These are phyloP conservation scores for Papiliotrema nemorosa DNA, from an alignment of 1,284 basidiomycete species.

Conservation along the genomic window DNA sequence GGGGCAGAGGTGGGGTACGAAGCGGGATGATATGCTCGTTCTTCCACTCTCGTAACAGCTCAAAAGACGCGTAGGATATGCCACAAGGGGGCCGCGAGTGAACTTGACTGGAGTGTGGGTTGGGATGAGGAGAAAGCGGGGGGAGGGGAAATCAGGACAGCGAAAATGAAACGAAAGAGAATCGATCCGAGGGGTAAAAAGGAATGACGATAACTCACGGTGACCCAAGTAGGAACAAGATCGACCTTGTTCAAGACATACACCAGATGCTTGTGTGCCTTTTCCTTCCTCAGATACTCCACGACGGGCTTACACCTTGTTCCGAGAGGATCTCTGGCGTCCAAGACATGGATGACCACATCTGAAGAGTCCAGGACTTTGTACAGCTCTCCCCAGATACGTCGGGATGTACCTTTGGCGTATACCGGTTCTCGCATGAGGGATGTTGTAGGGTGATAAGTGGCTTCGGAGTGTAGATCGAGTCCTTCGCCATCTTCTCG, in stretches of 20 bases:
- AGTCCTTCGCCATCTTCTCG: slow-evolving; percentile 8
- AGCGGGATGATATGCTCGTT: slow-evolving; percentile 50
- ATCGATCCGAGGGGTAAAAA: not conserved
- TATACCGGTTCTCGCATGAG: slow-evolving; percentile 73
- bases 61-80: slow-evolving; percentile 38
- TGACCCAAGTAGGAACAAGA: slow-evolving; percentile 97
- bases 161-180: not conserved
- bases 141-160: slow-evolving; percentile 4
- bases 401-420: slow-evolving; percentile 83
- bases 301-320: slow-evolving; percentile 96
- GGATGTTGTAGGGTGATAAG: slow-evolving; percentile 34
- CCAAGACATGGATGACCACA: slow-evolving; percentile 91
- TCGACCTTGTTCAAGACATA: slow-evolving; percentile 98
- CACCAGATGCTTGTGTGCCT: slow-evolving; percentile 95
- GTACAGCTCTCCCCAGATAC: slow-evolving; percentile 98
- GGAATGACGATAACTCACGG: slow-evolving; percentile 60
- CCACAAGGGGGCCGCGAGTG: slow-evolving; percentile 36
- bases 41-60: slow-evolving; percentile 63
- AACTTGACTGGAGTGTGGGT: slow-evolving; percentile 56
- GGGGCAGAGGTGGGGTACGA: slow-evolving; percentile 48
- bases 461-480: slow-evolving; percentile 30
- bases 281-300: slow-evolving; percentile 92
- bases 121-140: slow-evolving; percentile 1
- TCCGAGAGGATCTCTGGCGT: slow-evolving; percentile 92
- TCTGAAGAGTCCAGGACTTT: slow-evolving; percentile 99